Base-by-base conservation (phyloP, 2,329 filamentous ascomycete genomes). In the Pseudocercospora cruenta region DNA sequence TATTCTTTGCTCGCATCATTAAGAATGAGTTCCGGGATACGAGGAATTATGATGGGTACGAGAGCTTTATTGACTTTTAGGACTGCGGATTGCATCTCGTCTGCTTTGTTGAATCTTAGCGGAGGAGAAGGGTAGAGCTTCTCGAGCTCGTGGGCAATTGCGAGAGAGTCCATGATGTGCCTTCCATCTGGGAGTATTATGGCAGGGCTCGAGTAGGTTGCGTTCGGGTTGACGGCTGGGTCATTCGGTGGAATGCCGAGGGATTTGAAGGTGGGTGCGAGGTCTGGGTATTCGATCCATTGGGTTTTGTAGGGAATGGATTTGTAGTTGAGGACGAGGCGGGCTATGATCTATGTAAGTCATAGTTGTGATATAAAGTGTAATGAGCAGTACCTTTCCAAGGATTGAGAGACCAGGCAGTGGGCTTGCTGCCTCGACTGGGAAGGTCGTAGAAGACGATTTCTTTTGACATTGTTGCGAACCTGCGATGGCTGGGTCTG, bases 231-330 rank as follows among this genome's bases (percentile, higher is more conserved):
- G 6, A 69, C 69, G 14, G 72, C 68, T 5, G 73, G 70, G 39
- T 78, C 69, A 58, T 86, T 84, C 21, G 86, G 81, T 16, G 82
- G 78, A 60, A 85, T 73, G 62, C 80, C 82, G 47, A 87, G 81
- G 28, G 82, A 79, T 71, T 86, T 80, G 58, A 91, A 79, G 2
- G 55, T 71, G 1, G 85, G 78, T 64, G 81, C 84, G 66, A 93
- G 82, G 39, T 91, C 85, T 0, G 89, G 89, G 70, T 90, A 91
- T 73, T 91, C 88, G 16, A 88, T 78, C 88, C 88, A 92, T 82
- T 88, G 81, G 0, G 89, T 92, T 74, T 84, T 83, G 79, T 92
- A 92, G 54, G 87, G 82, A 14, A 92, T 76, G 1, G 81, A 81
- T 75, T 92, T 92, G 79, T 84, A 91, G 78, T 91, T 92, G 53